These are phyloP conservation scores for Colletotrichum viniferum DNA, from an alignment of 2,329 filamentous ascomycete species.

Conservation along the genomic window DNA sequence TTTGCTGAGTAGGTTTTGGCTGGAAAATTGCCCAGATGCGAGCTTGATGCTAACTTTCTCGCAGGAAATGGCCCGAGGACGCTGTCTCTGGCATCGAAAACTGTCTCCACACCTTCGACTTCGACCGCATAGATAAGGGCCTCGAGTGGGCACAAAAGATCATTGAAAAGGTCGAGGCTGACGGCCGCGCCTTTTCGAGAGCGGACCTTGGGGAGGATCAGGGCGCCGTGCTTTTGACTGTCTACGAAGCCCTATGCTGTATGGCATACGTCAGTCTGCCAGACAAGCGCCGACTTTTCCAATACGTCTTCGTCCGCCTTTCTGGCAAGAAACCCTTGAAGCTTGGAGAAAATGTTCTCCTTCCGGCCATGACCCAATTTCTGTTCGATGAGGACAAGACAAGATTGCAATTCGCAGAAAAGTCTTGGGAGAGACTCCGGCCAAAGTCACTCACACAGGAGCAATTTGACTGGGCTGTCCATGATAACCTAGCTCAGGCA, in stretches of 20 bases:
- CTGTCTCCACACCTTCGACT: slow-evolving; percentile 64
- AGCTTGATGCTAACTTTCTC: slow-evolving; percentile 23
- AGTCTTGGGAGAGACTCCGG: slow-evolving; percentile 70
- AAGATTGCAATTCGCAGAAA: slow-evolving; percentile 70
- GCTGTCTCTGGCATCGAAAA: slow-evolving; percentile 56
- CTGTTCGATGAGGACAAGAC: slow-evolving; percentile 75
- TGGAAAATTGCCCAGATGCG: neutral
- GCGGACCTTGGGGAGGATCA: slow-evolving; percentile 51
- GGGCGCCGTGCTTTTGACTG: slow-evolving; percentile 71
- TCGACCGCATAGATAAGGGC: slow-evolving; percentile 64
- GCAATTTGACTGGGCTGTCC: slow-evolving; percentile 89
- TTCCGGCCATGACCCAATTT: slow-evolving; percentile 85
- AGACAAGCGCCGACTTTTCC: slow-evolving; percentile 65
- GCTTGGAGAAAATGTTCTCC: slow-evolving; percentile 71
- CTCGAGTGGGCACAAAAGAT: slow-evolving; percentile 60
- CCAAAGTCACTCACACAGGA: slow-evolving; percentile 65
- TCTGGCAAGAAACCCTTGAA: slow-evolving; percentile 81
- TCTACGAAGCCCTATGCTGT: slow-evolving; percentile 90
- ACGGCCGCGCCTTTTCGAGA: slow-evolving; percentile 51
- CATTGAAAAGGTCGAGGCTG: slow-evolving; percentile 55
- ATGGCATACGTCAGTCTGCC: slow-evolving; percentile 72
- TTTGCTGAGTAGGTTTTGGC: slow-evolving; percentile 58
- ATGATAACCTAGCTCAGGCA: slow-evolving; percentile 71
- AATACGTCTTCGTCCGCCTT: slow-evolving; percentile 81
- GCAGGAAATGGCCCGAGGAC: slow-evolving; percentile 53